Conservation (phyloP, 108 stramenopile species). For the Discostella pseudostelligera region DNA sequence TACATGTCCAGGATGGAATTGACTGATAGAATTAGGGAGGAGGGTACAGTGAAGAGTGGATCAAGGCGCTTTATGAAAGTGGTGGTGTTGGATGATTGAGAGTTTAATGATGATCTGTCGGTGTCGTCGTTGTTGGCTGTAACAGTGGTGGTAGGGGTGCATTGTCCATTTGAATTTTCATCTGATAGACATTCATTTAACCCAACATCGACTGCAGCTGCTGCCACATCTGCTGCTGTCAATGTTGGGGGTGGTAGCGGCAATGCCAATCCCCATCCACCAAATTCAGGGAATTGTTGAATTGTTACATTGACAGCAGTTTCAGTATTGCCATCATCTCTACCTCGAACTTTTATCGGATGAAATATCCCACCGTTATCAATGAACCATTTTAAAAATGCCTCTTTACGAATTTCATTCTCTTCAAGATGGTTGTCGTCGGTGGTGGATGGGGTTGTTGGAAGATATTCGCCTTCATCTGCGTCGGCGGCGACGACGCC, state of each 20-base stretch:
- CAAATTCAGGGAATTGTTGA: constrained; percentile 35
- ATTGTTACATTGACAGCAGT: constrained; percentile 36
- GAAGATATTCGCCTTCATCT: too few relatives aligned
- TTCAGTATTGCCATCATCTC: not conserved
- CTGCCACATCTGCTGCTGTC: not conserved
- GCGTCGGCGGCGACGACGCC: too few relatives aligned
- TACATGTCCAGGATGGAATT: constrained; percentile 33
- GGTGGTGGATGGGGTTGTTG: too few relatives aligned
- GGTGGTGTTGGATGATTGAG: not conserved
- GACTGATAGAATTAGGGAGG: constrained; percentile 35
- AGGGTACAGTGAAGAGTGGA: constrained; percentile 47
- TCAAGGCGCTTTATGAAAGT: constrained; percentile 26
- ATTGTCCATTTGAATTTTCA: not conserved
- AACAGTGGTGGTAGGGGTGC: not conserved
- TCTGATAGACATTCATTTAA: not conserved
- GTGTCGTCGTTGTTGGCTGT: not conserved
- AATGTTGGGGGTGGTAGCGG: constrained; percentile 1
- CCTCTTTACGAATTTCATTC: constrained; percentile 12
- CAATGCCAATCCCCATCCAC: constrained; percentile 48
- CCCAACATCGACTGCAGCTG: not conserved
- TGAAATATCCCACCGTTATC: constrained; percentile 46
- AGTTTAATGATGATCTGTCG: not conserved
- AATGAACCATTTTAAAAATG: constrained; percentile 49
- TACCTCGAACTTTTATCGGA: constrained; percentile 16
- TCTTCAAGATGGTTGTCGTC: not conserved